These are phyloP conservation scores for Hortaea werneckii DNA, from an alignment of 2,329 filamentous ascomycete species.

Conservation along the genomic window DNA sequence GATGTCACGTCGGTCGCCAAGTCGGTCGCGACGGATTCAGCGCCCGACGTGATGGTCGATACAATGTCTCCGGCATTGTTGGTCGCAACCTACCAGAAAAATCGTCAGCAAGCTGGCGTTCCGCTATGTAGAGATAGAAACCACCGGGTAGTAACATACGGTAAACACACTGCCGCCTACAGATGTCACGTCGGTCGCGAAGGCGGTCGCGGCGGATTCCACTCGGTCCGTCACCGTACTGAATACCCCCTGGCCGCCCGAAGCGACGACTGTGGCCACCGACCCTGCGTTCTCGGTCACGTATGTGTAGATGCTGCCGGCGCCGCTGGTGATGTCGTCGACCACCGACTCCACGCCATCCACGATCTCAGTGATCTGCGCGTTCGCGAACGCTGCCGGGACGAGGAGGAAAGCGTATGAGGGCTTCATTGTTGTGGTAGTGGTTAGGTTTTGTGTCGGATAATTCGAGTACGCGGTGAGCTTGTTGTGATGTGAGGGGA, in stretches of 20 bases:
- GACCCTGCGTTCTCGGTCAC: constrained; percentile 1
- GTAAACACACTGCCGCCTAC: constrained; percentile 7
- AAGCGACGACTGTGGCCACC: neutral
- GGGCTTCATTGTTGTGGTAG: constrained; percentile 10
- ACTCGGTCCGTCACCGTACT: neutral
- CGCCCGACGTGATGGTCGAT: constrained; percentile 12
- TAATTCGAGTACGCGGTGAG: too few species aligned
- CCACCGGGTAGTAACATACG: constrained; percentile 2
- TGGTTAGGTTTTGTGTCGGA: constrained; percentile 1
- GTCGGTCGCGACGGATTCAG: constrained; percentile 1
- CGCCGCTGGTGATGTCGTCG: constrained; percentile 1
- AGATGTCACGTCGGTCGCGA: constrained; percentile 8
- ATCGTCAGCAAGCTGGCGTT: neutral
- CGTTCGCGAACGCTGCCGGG: constrained; percentile 10
- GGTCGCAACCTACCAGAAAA: constrained; percentile 3
- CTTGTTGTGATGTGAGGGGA: too few species aligned
- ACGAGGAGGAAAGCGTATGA: constrained; percentile 12
- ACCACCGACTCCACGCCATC: constrained; percentile 1
- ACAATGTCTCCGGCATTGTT: constrained; percentile 5
- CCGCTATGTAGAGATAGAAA: neutral
- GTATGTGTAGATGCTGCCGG: neutral
- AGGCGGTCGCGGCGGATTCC: neutral
- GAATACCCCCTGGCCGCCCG: neutral
- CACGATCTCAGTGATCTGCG: constrained; percentile 9
- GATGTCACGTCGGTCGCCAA: constrained; percentile 8